These are phyloP conservation scores for Globisporangium spiculum DNA, from an alignment of 352 stramenopile genomes.

Conservation along the genomic window DNA sequence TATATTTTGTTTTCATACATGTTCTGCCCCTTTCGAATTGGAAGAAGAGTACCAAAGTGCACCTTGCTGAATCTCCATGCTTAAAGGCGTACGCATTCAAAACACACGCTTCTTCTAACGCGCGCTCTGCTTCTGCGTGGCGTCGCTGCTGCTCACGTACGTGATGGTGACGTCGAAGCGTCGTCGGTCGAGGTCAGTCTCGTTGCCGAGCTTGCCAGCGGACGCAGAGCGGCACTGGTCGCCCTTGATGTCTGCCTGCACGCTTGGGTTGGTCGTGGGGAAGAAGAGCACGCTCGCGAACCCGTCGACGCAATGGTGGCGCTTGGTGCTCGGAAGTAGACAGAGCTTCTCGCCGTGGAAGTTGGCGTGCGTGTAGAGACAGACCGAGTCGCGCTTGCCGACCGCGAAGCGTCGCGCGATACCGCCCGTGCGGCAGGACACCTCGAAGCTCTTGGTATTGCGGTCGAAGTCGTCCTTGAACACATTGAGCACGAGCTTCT, in stretches of 20 bases:
- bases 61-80: neutral
- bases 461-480: conserved; percentile 20
- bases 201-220: conserved; percentile 10
- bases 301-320: conserved; percentile 18
- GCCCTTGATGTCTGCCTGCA: conserved; percentile 17
- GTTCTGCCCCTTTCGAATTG: too few species aligned
- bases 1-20: too few species aligned
- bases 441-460: conserved; percentile 19
- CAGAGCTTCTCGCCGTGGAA: conserved; percentile 26
- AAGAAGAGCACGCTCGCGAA: conserved; percentile 24
- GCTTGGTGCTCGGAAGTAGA: conserved; percentile 10
- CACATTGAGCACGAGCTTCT: conserved; percentile 21
- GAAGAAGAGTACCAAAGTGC: too few species aligned
- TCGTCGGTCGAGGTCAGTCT: conserved; percentile 14
- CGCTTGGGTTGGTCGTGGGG: conserved; percentile 12
- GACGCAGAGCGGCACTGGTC: conserved; percentile 17
- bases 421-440: conserved; percentile 9
- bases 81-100: neutral
- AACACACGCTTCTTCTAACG: neutral
- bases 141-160: conserved; percentile 2
- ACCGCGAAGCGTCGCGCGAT: conserved; percentile 20
- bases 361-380: conserved; percentile 18
- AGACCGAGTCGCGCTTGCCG: conserved; percentile 19
- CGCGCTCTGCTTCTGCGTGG: conserved; percentile 9
- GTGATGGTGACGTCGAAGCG: conserved; percentile 18